Conservation (phyloP, 2,329 filamentous ascomycete genomes). For the Calonectria fujianensis region DNA sequence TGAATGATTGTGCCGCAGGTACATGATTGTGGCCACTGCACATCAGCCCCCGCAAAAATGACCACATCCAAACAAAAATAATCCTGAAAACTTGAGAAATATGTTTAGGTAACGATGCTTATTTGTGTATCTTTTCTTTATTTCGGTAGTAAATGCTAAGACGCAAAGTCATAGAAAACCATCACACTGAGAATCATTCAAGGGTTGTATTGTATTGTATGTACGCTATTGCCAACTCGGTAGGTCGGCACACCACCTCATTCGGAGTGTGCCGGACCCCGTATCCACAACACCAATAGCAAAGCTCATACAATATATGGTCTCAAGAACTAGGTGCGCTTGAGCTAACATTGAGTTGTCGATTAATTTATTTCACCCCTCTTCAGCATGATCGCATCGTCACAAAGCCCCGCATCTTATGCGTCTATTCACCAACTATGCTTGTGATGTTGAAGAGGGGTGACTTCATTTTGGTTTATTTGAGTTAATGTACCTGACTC, state of each 20-base stretch:
- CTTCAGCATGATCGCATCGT: neutral
- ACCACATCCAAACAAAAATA: neutral
- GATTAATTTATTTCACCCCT: neutral
- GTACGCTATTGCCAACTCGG: neutral
- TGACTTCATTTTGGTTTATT: neutral
- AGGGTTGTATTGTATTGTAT: neutral
- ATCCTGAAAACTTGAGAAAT: neutral
- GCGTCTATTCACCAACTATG: neutral
- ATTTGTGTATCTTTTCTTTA: neutral
- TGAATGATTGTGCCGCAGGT: neutral
- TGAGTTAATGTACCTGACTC: neutral
- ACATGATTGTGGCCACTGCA: neutral
- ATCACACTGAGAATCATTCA: neutral
- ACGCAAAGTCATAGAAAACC: neutral
- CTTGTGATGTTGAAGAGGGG: neutral
- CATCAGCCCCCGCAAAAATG: neutral
- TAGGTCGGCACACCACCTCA: neutral
- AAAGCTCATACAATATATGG: neutral
- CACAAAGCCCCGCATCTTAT: neutral
- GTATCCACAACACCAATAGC: slow-evolving; percentile 6
- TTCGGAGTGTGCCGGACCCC: neutral
- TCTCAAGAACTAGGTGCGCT: neutral
- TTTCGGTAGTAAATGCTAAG: neutral
- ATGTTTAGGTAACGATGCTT: rapidly evolving
- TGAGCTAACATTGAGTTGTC: neutral